Evolutionary conservation across 257 asterid genomes (phyloP).

Genomic region (Jacaranda mimosifolia): DNA sequence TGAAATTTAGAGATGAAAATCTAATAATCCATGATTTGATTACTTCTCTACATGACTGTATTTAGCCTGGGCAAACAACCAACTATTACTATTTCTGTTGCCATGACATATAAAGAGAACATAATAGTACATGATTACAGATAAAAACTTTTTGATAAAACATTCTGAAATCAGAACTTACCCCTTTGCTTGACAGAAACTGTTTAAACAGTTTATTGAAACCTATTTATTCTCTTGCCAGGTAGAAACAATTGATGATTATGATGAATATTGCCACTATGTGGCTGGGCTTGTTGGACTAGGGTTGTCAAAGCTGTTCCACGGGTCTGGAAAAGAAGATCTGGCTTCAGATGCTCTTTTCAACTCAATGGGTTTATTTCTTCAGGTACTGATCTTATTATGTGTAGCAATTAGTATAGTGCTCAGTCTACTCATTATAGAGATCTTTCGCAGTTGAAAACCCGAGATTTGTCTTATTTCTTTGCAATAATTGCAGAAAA

Average conservation of each 20-base stretch:
- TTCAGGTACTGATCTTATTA: constrained; percentile 59
- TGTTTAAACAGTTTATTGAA: not conserved
- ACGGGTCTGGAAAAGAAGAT: constrained; percentile 87
- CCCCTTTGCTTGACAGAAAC: not conserved
- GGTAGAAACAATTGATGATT: constrained; percentile 88
- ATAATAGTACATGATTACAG: constrained; percentile 9
- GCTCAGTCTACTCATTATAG: not conserved
- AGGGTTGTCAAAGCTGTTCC: constrained; percentile 92
- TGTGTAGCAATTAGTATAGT: constrained; percentile 21
- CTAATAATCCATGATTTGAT: constrained; percentile 14
- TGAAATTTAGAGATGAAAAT: too few relatives aligned
- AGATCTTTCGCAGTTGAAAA: constrained; percentile 17
- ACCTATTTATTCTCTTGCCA: constrained; percentile 47
- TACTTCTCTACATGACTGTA: not conserved
- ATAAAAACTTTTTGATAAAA: constrained; percentile 2
- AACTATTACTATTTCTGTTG: not conserved
- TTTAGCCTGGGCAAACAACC: constrained; percentile 9
- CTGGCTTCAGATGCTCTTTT: constrained; percentile 71
- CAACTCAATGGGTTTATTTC: constrained; percentile 92
- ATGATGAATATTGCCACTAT: constrained; percentile 94
- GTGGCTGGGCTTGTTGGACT: constrained; percentile 96
- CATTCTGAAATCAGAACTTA: not conserved
- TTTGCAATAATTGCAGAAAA: constrained; percentile 62
- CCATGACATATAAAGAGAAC: not conserved
- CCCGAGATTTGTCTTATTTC: constrained; percentile 22